Evolutionary conservation across 768 basidiomycete species (phyloP).

Genomic region (Zangia roseola): DNA sequence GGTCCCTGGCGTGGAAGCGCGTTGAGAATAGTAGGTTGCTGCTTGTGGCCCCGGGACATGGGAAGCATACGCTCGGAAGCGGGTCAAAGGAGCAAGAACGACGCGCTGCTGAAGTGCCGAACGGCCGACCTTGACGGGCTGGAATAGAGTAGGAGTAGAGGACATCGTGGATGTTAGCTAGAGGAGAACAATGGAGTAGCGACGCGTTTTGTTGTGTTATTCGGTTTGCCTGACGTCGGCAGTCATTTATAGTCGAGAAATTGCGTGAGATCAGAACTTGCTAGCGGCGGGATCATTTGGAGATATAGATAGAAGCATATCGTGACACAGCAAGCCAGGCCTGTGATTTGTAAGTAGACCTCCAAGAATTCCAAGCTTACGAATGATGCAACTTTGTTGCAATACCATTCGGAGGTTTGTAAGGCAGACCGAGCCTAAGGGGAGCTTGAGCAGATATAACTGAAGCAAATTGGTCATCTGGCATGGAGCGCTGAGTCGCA

Average conservation of each 20-base stretch:
- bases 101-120: conserved; percentile 46
- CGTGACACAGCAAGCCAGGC: no score
- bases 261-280: background rate
- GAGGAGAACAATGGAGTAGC: background rate
- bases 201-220: background rate
- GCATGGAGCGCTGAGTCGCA: background rate
- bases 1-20: conserved; percentile 44
- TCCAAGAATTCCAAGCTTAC: no score
- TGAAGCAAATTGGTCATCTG: no score
- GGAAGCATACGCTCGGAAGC: conserved; percentile 36
- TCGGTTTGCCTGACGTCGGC: background rate
- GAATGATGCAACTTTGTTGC: no score
- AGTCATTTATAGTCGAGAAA: background rate
- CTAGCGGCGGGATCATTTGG: no score
- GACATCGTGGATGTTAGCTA: conserved; percentile 1
- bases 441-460: no score
- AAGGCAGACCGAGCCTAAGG: no score
- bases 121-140: conserved; percentile 44
- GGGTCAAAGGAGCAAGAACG: conserved; percentile 53
- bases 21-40: conserved; percentile 47
- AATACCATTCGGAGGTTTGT: no score
- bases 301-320: no score
- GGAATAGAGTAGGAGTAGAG: conserved; percentile 37
- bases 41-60: conserved; percentile 38
- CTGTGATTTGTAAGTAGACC: no score